Evolutionary conservation across 2,329 filamentous ascomycete species (phyloP).

Genomic region (Pseudogymnoascus sp.): DNA sequence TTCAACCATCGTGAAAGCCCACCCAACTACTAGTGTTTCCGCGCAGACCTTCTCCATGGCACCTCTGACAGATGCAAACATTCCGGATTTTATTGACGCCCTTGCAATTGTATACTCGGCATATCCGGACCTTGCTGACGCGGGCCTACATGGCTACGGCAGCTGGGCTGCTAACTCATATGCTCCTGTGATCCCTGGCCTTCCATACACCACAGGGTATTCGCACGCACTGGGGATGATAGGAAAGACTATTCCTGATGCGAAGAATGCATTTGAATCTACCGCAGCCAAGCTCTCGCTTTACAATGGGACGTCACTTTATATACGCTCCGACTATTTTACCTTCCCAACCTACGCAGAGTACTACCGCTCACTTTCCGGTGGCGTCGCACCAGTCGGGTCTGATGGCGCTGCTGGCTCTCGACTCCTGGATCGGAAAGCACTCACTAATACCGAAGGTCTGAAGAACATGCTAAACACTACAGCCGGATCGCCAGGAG

Average conservation of each 20-base stretch:
- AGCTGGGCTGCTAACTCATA: constrained; percentile 25
- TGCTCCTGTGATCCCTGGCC: constrained; percentile 20
- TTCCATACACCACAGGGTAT: constrained; percentile 23
- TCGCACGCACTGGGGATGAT: constrained; percentile 26
- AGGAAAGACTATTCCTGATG: constrained; percentile 21
- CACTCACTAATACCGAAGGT: constrained; percentile 17
- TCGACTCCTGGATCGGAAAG: constrained; percentile 22
- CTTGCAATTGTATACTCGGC: constrained; percentile 27
- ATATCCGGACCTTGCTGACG: constrained; percentile 26
- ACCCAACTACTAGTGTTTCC: constrained; percentile 28
- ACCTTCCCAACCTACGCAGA: constrained; percentile 21
- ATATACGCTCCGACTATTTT: constrained; percentile 15
- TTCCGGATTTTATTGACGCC: constrained; percentile 23
- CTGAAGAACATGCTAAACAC: constrained; percentile 24
- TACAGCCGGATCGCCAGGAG: constrained; percentile 21
- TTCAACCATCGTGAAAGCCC: constrained; percentile 34
- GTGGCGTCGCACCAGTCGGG: constrained; percentile 18
- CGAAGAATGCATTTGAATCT: constrained; percentile 18
- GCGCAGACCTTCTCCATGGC: constrained; percentile 22
- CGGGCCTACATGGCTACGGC: constrained; percentile 24
- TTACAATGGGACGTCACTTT: constrained; percentile 18
- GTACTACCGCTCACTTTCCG: constrained; percentile 25
- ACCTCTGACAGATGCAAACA: constrained; percentile 21
- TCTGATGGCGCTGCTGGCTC: constrained; percentile 19
- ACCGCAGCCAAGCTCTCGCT: constrained; percentile 16